These are phyloP conservation scores for Lobosporangium transversale DNA, from an alignment of 192 early-diverging fungal genomes.

Conservation along the genomic window DNA sequence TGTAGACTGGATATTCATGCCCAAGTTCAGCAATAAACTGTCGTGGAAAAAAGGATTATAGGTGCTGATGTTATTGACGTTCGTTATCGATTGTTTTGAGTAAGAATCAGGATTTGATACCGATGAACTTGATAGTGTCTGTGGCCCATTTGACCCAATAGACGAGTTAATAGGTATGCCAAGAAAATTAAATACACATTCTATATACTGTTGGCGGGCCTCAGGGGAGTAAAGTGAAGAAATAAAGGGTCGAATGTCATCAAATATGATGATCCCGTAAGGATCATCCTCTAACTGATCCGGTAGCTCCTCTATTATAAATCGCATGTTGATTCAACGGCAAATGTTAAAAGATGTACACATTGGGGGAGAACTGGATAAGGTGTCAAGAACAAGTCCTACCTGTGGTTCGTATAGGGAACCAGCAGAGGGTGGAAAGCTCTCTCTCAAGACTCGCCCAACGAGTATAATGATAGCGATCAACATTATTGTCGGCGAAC, in stretches of 20 bases:
- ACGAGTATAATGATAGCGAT: constrained; percentile 22
- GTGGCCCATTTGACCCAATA: constrained; percentile 22
- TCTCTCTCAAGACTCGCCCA: constrained; percentile 51
- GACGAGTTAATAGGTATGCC: constrained; percentile 58
- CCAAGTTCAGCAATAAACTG: constrained; percentile 19
- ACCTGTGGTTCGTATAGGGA: constrained; percentile 45
- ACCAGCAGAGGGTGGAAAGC: constrained; percentile 25
- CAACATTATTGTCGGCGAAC: constrained; percentile 33
- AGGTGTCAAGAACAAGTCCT: too few species aligned
- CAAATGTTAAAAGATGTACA: too few species aligned
- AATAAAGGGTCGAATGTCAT: constrained; percentile 60
- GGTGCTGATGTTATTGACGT: too few species aligned
- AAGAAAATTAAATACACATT: constrained; percentile 60
- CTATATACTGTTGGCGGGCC: constrained; percentile 54
- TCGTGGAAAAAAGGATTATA: constrained; percentile 44
- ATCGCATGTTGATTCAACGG: not conserved
- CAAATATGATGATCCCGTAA: constrained; percentile 61
- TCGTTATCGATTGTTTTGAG: too few species aligned
- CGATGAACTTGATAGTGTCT: not conserved
- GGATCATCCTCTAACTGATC: constrained; percentile 61
- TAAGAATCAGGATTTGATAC: not conserved
- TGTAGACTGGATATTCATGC: constrained; percentile 14
- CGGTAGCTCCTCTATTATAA: constrained; percentile 34
- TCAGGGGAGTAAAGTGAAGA: constrained; percentile 55
- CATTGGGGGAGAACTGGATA: too few species aligned